Evolutionary conservation across 371 early-diverging fungal species (phyloP).

Genomic region (Actinomucor elegans): DNA sequence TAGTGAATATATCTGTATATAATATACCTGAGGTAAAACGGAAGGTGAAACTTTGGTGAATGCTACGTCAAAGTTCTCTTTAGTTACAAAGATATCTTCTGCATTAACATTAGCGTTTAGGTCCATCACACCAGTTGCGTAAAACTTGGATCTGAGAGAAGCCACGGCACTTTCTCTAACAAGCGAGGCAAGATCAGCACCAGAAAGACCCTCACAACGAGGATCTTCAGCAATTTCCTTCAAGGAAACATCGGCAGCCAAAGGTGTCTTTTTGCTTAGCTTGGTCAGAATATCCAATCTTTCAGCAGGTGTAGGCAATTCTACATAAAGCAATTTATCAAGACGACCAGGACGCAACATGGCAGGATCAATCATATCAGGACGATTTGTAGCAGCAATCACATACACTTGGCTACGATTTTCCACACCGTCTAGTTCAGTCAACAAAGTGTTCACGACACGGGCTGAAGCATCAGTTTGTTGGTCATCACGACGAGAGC

Average conservation of each 20-base stretch:
- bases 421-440: constrained; percentile 98
- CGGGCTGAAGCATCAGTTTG: constrained; percentile 92
- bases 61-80: constrained; percentile 77
- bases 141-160: constrained; percentile 71
- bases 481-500: constrained; percentile 71
- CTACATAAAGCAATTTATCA: constrained; percentile 97
- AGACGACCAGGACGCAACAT: constrained; percentile 98
- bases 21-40: constrained; percentile 74
- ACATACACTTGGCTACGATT: constrained; percentile 91
- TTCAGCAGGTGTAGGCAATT: constrained; percentile 83
- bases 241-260: constrained; percentile 71
- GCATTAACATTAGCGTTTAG: constrained; percentile 13
- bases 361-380: constrained; percentile 98
- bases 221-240: constrained; percentile 70
- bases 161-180: constrained; percentile 90
- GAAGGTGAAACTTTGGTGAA: constrained; percentile 82
- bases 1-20: no score
- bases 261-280: constrained; percentile 80
- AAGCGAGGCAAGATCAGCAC: constrained; percentile 94
- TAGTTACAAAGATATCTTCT: constrained; percentile 60
- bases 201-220: constrained; percentile 82
- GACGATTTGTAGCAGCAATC: constrained; percentile 99
- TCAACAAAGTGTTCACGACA: constrained; percentile 97
- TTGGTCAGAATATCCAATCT: constrained; percentile 90
- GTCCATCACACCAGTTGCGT: constrained; percentile 26